Percentiles rank a stretch among this genome's conserved stretches.
Evolutionary conservation across 371 early-diverging fungal species (phyloP).

Genomic region (Circinella minor): DNA sequence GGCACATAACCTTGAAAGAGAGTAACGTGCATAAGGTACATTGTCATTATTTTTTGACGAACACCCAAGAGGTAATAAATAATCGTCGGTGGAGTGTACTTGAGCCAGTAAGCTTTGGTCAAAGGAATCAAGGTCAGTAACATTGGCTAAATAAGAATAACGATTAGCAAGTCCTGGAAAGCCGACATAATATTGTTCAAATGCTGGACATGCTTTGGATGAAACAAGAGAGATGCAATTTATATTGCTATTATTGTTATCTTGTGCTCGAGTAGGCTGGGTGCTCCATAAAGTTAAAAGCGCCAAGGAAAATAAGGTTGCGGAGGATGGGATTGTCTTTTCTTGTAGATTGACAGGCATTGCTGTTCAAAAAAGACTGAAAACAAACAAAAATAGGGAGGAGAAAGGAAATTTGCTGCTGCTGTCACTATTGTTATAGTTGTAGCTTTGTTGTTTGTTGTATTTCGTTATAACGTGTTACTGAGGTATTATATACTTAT

Average conservation of each 20-base stretch:
- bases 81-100: constrained; percentile 30
- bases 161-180: constrained; percentile 21
- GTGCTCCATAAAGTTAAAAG: constrained; percentile 3
- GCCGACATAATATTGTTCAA: constrained; percentile 42
- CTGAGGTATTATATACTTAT: no score
- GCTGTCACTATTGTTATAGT: no score
- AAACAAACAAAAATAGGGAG: background rate
- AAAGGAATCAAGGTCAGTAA: constrained; percentile 38
- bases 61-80: constrained; percentile 36
- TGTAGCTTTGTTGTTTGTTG: background rate
- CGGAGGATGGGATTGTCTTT: constrained; percentile 11
- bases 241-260: background rate
- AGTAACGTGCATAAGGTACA: constrained; percentile 52
- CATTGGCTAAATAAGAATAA: constrained; percentile 33
- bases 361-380: background rate
- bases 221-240: constrained; percentile 36
- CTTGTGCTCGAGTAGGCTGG: constrained; percentile 3
- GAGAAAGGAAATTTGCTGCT: background rate
- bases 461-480: background rate
- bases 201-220: constrained; percentile 51
- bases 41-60: constrained; percentile 22
- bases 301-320: constrained; percentile 3
- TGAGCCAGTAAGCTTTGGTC: constrained; percentile 36
- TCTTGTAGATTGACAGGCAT: constrained; percentile 9
- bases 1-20: constrained; percentile 40